These are phyloP conservation scores for Austroboletus rostrupii DNA, from an alignment of 1,284 basidiomycete genomes.

Conservation along the genomic window DNA sequence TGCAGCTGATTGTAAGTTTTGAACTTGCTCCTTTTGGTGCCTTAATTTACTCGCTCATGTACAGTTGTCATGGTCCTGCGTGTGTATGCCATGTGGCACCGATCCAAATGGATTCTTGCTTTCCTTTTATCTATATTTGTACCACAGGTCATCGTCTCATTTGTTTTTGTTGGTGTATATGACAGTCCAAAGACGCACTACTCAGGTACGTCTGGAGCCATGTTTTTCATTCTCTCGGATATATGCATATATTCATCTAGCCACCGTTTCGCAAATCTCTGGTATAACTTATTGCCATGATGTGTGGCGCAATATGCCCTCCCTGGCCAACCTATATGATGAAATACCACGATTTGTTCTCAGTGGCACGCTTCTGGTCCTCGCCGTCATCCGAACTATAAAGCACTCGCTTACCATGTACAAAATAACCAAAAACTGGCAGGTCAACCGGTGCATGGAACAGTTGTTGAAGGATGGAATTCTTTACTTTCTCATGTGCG, in stretches of 20 bases:
- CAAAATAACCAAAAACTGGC: not conserved
- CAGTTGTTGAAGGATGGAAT: not conserved
- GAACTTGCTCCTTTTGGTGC: not conserved
- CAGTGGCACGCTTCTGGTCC: not conserved
- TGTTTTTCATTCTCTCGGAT: not conserved
- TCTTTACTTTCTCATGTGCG: not conserved
- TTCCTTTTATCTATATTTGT: not conserved
- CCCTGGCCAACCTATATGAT: not conserved
- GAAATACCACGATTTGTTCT: not conserved
- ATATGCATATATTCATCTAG: not conserved
- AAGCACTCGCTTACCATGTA: not conserved
- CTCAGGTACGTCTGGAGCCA: not conserved
- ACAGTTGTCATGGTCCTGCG: not conserved
- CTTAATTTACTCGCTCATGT: not conserved
- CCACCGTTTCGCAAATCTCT: not conserved
- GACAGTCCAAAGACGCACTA: not conserved
- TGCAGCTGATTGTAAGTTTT: not conserved
- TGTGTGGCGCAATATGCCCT: not conserved
- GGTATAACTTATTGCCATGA: not conserved
- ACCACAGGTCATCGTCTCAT: not conserved
- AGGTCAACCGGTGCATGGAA: not conserved
- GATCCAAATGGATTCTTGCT: not conserved
- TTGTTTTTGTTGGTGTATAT: not conserved
- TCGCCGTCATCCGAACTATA: not conserved
- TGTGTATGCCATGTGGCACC: not conserved